Evolutionary conservation across 306 rosid species (phyloP).

Genomic region (Styphnolobium japonicum): DNA sequence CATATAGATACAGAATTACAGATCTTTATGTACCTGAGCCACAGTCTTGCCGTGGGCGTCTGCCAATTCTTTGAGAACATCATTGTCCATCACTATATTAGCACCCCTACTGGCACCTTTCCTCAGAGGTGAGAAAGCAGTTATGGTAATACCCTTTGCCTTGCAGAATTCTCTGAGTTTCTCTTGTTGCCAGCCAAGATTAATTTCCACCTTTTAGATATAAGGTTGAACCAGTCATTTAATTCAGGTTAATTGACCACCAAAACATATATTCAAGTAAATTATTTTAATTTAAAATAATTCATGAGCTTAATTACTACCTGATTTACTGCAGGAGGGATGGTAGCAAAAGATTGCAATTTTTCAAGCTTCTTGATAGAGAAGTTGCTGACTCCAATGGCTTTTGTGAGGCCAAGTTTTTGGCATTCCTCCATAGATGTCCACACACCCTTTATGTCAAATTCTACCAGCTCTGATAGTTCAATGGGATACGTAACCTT

Average conservation of each 20-base stretch:
- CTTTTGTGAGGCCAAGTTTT: neutral
- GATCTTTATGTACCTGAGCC: slow-evolving; percentile 25
- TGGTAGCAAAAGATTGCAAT: slow-evolving; percentile 2
- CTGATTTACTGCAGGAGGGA: slow-evolving; percentile 54
- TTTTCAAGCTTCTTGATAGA: neutral
- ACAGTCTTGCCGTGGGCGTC: slow-evolving; percentile 12
- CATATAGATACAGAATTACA: neutral
- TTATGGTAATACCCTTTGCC: slow-evolving; percentile 24
- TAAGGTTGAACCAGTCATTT: neutral
- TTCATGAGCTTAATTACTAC: neutral
- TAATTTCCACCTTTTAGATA: slow-evolving; percentile 32
- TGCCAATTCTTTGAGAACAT: slow-evolving; percentile 22
- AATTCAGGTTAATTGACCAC: neutral
- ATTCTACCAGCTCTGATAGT: neutral
- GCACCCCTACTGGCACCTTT: slow-evolving; percentile 28
- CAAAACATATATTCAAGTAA: too few species aligned
- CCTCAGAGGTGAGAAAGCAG: slow-evolving; percentile 41
- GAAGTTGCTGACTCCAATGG: slow-evolving; percentile 5
- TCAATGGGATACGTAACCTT: slow-evolving; percentile 26
- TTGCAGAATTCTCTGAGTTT: slow-evolving; percentile 37
- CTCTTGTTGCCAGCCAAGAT: slow-evolving; percentile 37
- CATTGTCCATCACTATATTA: slow-evolving; percentile 18
- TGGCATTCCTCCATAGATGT: slow-evolving; percentile 55
- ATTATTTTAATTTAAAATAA: too few species aligned
- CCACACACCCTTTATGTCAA: slow-evolving; percentile 55